phyloP scores from a whole-genome alignment of 148 eudicot species.

The Nyssa sinensis region DNA sequence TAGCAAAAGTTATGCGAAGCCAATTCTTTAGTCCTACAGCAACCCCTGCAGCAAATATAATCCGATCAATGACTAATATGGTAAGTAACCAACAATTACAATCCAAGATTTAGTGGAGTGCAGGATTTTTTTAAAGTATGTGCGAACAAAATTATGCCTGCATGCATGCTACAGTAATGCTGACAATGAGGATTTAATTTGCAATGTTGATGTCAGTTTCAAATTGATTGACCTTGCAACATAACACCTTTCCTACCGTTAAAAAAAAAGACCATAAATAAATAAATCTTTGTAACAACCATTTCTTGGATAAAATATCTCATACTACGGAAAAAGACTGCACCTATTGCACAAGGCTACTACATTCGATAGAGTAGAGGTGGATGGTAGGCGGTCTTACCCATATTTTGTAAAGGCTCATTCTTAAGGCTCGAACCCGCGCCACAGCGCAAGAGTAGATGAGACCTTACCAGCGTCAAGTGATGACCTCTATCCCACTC shows the following conservation, averaged over 20 bases:
- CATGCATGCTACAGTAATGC: background rate
- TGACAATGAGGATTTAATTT: background rate
- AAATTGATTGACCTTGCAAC: background rate
- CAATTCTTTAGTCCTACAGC: conserved; percentile 56
- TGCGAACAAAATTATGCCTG: background rate
- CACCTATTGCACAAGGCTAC: no score
- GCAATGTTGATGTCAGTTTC: background rate
- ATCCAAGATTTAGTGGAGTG: background rate
- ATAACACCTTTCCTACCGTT: background rate
- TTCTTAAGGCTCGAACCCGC: no score
- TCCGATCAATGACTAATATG: background rate
- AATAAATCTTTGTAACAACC: no score
- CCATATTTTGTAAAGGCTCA: no score
- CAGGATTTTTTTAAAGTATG: background rate
- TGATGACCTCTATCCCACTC: no score
- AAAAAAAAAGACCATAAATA: background rate
- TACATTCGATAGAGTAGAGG: no score
- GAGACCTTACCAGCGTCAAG: no score
- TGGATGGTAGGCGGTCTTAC: no score
- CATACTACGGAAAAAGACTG: no score
- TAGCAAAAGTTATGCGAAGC: conserved; percentile 62
- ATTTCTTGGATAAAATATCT: no score
- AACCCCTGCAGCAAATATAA: conserved; percentile 27
- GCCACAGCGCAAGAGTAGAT: no score
- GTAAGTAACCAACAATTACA: background rate